Evolutionary conservation across 2,329 filamentous ascomycete genomes (phyloP).

Genomic region (Phialemoniopsis sp.): DNA sequence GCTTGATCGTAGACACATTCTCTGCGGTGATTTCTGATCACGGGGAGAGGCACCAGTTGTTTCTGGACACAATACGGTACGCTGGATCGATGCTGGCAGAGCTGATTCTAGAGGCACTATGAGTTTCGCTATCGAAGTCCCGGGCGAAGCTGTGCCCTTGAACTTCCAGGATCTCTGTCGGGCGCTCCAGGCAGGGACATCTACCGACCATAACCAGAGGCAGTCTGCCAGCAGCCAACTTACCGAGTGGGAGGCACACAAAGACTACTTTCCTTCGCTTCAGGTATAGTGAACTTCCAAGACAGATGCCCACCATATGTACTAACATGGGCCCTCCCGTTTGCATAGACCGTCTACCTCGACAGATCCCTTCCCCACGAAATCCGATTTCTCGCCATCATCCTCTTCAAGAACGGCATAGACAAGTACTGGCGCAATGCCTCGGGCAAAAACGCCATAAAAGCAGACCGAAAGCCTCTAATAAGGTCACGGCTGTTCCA

Average conservation of each 20-base stretch:
- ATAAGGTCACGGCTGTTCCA: constrained; percentile 75
- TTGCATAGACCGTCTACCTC: constrained; percentile 67
- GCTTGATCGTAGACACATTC: too few relatives aligned
- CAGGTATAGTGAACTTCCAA: constrained; percentile 46
- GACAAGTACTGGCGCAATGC: constrained; percentile 86
- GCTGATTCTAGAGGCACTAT: constrained; percentile 32
- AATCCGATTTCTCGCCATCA: constrained; percentile 83
- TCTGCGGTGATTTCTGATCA: too few relatives aligned
- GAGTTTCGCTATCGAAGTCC: constrained; percentile 72
- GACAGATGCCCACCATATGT: too few relatives aligned
- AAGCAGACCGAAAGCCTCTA: constrained; percentile 68
- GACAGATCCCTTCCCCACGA: constrained; percentile 73
- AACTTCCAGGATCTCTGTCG: constrained; percentile 59
- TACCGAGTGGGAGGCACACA: constrained; percentile 63
- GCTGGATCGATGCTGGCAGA: too few relatives aligned
- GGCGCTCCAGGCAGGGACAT: constrained; percentile 59
- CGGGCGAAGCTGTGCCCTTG: constrained; percentile 75
- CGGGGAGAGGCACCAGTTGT: too few relatives aligned
- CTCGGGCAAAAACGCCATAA: constrained; percentile 59
- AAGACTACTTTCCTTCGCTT: constrained; percentile 63
- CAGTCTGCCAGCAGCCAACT: constrained; percentile 69
- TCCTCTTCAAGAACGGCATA: constrained; percentile 94
- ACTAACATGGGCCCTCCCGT: too few relatives aligned
- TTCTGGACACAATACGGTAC: too few relatives aligned
- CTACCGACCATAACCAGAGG: constrained; percentile 57